Conservation (phyloP, 2,329 filamentous ascomycete genomes). For the Phialophora verrucosa region DNA sequence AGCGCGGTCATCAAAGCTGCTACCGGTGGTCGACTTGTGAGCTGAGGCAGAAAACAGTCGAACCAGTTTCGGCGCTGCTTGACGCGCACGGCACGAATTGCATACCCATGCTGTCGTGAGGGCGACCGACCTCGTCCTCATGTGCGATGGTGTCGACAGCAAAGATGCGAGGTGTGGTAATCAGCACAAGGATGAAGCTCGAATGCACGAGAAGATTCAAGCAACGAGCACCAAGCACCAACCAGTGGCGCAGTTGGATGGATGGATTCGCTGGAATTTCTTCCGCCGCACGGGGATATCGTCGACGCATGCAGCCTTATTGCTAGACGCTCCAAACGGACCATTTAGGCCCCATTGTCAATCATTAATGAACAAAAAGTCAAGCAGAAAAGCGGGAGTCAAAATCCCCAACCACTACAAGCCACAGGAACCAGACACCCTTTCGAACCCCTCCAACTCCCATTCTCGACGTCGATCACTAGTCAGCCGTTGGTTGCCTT, state of each 20-base stretch:
- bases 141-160: conserved; percentile 16
- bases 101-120: conserved; percentile 30
- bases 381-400: conserved; percentile 6
- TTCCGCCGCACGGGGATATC: background rate
- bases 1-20: conserved; percentile 3
- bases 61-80: conserved; percentile 12
- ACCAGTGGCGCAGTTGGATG: conserved; percentile 7
- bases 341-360: background rate
- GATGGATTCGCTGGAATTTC: background rate
- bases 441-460: background rate
- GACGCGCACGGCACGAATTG: conserved; percentile 30
- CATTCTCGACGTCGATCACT: conserved; percentile 8
- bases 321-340: background rate
- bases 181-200: conserved; percentile 14
- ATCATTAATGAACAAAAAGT: background rate
- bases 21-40: conserved; percentile 12
- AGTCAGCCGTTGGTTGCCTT: conserved; percentile 22
- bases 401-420: conserved; percentile 5
- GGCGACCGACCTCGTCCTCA: conserved; percentile 26
- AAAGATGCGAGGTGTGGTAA: conserved; percentile 29
- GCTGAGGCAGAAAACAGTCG: conserved; percentile 1
- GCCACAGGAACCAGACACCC: background rate
- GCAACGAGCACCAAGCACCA: background rate
- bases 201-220: conserved; percentile 34
- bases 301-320: background rate